phyloP scores from a whole-genome alignment of 2,329 filamentous ascomycete genomes.

The Raffaelea albimanens region DNA sequence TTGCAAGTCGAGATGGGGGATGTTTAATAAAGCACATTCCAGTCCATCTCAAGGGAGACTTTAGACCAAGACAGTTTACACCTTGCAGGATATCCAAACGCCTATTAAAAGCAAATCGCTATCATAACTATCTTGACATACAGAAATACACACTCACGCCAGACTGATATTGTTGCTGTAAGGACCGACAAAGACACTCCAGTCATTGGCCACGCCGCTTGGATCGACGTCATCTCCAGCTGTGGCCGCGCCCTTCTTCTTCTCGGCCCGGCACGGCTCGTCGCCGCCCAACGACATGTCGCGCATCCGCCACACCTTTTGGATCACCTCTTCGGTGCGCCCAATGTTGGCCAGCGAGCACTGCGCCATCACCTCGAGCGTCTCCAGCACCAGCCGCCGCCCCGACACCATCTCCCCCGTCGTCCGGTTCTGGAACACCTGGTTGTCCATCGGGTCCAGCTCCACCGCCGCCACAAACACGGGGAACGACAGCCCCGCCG shows the following conservation, averaged over 20 bases:
- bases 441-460: constrained; percentile 1
- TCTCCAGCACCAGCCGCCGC: not conserved
- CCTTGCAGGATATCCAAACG: no score
- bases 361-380: not conserved
- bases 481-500: constrained; percentile 1
- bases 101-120: no score
- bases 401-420: not conserved
- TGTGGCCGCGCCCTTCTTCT: no score
- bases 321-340: not conserved
- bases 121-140: no score
- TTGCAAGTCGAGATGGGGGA: no score
- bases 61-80: no score
- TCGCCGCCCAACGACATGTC: not conserved
- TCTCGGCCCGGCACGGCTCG: not conserved
- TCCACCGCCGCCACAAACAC: constrained; percentile 3
- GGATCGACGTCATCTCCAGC: no score
- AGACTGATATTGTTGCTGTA: constrained; percentile 3
- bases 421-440: not conserved
- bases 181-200: not conserved
- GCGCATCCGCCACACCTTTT: constrained; percentile 1
- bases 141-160: no score
- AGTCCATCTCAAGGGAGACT: no score
- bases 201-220: not conserved
- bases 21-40: no score
- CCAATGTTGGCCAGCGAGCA: not conserved